These are phyloP conservation scores for Clavispora carvajalis DNA, from an alignment of 805 yeast species.

Conservation along the genomic window DNA sequence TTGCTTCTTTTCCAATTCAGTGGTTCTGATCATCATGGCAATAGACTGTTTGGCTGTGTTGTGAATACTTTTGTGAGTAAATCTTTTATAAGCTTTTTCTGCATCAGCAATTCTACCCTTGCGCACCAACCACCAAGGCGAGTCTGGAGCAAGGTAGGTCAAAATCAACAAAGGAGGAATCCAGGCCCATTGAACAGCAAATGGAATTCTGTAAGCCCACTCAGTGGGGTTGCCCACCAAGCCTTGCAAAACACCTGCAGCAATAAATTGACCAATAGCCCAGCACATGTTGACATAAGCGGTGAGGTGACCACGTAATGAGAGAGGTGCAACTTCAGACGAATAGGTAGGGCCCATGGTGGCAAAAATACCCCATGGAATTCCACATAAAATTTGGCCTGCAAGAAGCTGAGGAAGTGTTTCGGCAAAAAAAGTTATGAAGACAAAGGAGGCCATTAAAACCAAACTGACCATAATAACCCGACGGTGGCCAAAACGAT, in stretches of 20 bases:
- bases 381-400: constrained; percentile 41
- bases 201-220: constrained; percentile 48
- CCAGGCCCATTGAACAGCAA: constrained; percentile 60
- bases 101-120: constrained; percentile 41
- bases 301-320: constrained; percentile 45
- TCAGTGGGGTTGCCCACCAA: constrained; percentile 17
- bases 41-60: constrained; percentile 13
- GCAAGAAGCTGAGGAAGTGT: constrained; percentile 32
- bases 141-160: constrained; percentile 47
- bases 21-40: constrained; percentile 26
- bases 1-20: constrained; percentile 22
- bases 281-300: constrained; percentile 48
- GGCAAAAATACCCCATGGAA: constrained; percentile 55
- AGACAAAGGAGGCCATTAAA: constrained; percentile 34
- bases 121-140: constrained; percentile 53
- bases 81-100: constrained; percentile 19
- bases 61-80: constrained; percentile 14
- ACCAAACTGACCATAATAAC: constrained; percentile 25
- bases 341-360: constrained; percentile 50
- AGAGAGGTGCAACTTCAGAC: constrained; percentile 52
- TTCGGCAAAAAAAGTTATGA: constrained; percentile 44
- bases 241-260: constrained; percentile 46
- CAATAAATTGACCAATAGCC: constrained; percentile 53
- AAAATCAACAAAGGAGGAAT: constrained; percentile 43
- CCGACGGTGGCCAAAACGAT: constrained; percentile 39